Evolutionary conservation across 1,284 basidiomycete species (phyloP).

Genomic region (Boletus chippewaensis): DNA sequence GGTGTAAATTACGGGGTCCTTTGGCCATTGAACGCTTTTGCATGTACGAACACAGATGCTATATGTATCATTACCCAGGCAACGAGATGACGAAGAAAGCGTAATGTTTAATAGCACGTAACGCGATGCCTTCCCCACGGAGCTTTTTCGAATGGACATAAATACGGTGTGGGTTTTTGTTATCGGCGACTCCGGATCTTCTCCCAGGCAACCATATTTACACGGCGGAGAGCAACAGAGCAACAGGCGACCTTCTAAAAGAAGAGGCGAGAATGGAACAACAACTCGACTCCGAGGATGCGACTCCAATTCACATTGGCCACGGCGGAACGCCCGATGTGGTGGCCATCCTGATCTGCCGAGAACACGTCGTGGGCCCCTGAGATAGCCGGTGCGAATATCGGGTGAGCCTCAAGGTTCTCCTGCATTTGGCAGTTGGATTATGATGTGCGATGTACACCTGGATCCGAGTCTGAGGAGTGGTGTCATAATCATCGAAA

Average conservation of each 20-base stretch:
- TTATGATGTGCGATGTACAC: conserved; percentile 31
- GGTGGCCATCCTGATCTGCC: neutral
- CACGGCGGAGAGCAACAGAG: neutral
- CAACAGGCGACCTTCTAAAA: neutral
- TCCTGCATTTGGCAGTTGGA: too few species aligned
- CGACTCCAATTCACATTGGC: too few species aligned
- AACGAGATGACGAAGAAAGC: conserved; percentile 6
- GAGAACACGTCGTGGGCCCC: neutral
- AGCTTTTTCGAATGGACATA: neutral
- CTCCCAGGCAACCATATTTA: neutral
- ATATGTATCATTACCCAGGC: conserved; percentile 20
- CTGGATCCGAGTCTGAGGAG: conserved; percentile 35
- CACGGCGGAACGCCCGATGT: too few species aligned
- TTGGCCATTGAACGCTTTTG: conserved; percentile 9
- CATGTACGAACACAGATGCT: conserved; percentile 18
- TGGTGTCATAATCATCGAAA: conserved; percentile 34
- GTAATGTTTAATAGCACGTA: conserved; percentile 1
- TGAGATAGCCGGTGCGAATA: too few species aligned
- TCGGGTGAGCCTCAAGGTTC: too few species aligned
- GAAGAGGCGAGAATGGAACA: neutral
- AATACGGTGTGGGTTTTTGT: neutral
- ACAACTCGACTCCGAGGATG: too few species aligned
- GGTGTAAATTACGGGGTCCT: conserved; percentile 17
- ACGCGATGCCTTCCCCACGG: neutral
- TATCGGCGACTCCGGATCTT: neutral